phyloP scores from a whole-genome alignment of 2,329 filamentous ascomycete species.

The Seiridium cupressi region DNA sequence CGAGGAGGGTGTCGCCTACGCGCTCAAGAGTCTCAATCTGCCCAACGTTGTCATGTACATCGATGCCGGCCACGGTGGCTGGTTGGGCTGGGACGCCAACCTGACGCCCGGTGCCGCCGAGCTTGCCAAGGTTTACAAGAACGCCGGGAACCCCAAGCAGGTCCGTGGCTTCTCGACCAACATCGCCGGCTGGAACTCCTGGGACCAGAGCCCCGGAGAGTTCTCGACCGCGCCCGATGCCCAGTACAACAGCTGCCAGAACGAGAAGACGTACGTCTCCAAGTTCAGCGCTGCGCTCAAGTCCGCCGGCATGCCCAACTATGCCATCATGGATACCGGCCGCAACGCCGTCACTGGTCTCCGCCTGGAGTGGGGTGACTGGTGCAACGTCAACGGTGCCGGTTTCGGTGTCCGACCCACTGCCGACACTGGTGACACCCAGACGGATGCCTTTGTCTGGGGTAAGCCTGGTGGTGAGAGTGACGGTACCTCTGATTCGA shows the following conservation, averaged over 20 bases:
- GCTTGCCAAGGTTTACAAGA: conserved; percentile 50
- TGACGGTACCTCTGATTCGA: conserved; percentile 30
- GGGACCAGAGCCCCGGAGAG: conserved; percentile 32
- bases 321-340: conserved; percentile 16
- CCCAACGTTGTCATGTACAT: conserved; percentile 60
- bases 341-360: conserved; percentile 41
- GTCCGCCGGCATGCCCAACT: conserved; percentile 36
- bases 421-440: conserved; percentile 47
- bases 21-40: conserved; percentile 47
- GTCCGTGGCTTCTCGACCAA: conserved; percentile 54
- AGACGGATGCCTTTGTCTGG: conserved; percentile 58
- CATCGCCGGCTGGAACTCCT: conserved; percentile 55
- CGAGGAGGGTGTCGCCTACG: conserved; percentile 47
- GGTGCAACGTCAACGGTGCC: conserved; percentile 55
- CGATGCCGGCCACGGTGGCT: conserved; percentile 58
- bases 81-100: conserved; percentile 60
- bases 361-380: conserved; percentile 47
- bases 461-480: conserved; percentile 54
- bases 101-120: conserved; percentile 48
- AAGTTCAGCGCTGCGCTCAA: conserved; percentile 65
- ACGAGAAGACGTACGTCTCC: conserved; percentile 52
- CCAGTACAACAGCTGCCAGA: conserved; percentile 43
- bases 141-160: conserved; percentile 43
- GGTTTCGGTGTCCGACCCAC: conserved; percentile 55
- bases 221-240: conserved; percentile 30